phyloP scores from a whole-genome alignment of 2,329 filamentous ascomycete species.

The Teratosphaeria viscida region DNA sequence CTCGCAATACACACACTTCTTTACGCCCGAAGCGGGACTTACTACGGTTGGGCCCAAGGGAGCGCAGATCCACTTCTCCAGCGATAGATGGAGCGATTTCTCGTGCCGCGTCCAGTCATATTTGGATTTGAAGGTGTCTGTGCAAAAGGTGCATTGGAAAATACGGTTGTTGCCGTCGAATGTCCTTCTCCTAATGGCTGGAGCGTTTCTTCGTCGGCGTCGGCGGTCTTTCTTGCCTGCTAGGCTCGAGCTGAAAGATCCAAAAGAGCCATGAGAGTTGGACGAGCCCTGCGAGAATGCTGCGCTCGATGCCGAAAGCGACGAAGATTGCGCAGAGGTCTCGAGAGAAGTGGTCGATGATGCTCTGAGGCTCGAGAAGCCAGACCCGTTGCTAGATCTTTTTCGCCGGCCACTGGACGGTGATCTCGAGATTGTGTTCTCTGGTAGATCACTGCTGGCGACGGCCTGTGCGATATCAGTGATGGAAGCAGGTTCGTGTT shows the following conservation, averaged over 20 bases:
- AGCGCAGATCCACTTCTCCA: slow-evolving; percentile 57
- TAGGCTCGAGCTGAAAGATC: slow-evolving; percentile 35
- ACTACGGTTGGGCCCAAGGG: slow-evolving; percentile 45
- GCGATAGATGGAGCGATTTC: slow-evolving; percentile 49
- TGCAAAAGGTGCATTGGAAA: slow-evolving; percentile 50
- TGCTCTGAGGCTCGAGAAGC: slow-evolving; percentile 35
- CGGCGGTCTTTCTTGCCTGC: slow-evolving; percentile 49
- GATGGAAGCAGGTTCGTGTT: slow-evolving; percentile 57
- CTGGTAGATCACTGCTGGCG: slow-evolving; percentile 21
- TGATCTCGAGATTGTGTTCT: slow-evolving; percentile 16
- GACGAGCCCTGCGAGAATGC: slow-evolving; percentile 47
- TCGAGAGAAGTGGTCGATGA: slow-evolving; percentile 43
- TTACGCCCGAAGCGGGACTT: slow-evolving; percentile 42
- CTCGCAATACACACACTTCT: slow-evolving; percentile 50
- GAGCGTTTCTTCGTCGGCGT: slow-evolving; percentile 32
- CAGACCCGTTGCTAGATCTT: slow-evolving; percentile 40
- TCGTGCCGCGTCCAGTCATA: slow-evolving; percentile 55
- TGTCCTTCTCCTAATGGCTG: slow-evolving; percentile 11
- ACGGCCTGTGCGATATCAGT: slow-evolving; percentile 55
- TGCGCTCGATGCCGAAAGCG: slow-evolving; percentile 30
- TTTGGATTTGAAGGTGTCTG: slow-evolving; percentile 46
- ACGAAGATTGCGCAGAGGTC: slow-evolving; percentile 16
- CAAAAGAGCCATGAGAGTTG: slow-evolving; percentile 47
- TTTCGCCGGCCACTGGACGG: slow-evolving; percentile 34
- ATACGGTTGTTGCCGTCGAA: slow-evolving; percentile 34